Percentiles rank a stretch among this genome's conserved stretches.
These are phyloP conservation scores for Diutina pseudorugosa DNA, from an alignment of 1,139 yeast species.

Conservation along the genomic window DNA sequence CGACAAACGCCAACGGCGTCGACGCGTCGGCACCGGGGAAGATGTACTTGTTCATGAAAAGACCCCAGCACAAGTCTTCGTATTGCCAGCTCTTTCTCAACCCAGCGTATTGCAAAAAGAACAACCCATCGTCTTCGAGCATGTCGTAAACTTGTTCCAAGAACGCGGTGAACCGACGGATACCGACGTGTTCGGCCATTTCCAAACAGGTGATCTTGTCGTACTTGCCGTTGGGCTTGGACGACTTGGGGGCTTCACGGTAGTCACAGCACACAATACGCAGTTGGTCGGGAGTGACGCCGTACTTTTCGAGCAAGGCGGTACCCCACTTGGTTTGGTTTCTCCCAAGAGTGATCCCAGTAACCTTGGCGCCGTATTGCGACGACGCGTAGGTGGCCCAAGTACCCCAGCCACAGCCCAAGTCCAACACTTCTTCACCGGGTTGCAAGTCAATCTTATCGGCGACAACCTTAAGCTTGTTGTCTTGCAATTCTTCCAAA, in stretches of 20 bases:
- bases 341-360: conserved; percentile 82
- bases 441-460: conserved; percentile 67
- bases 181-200: conserved; percentile 96
- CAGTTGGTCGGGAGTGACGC: conserved; percentile 56
- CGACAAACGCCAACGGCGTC: conserved; percentile 80
- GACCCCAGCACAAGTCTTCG: conserved; percentile 89
- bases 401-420: conserved; percentile 97
- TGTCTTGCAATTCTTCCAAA: conserved; percentile 81
- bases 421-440: conserved; percentile 69
- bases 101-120: conserved; percentile 84
- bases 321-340: conserved; percentile 92
- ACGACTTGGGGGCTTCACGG: conserved; percentile 73
- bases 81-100: conserved; percentile 89
- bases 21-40: conserved; percentile 98
- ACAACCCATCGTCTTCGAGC: conserved; percentile 85
- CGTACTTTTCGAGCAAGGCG: conserved; percentile 53
- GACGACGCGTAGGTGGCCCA: conserved; percentile 76
- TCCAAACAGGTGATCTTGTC: conserved; percentile 85
- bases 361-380: conserved; percentile 74
- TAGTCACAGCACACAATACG: conserved; percentile 75
- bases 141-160: conserved; percentile 71
- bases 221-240: conserved; percentile 46
- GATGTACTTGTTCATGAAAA: conserved; percentile 90
- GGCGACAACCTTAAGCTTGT: conserved; percentile 77
- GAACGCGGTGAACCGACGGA: conserved; percentile 68